A percentile compares a stretch with the other conserved stretches of the same genome.
These are phyloP conservation scores for Polytrichum commune DNA, from an alignment of 225 moss, liverwort and hornwort genomes.

Conservation along the genomic window DNA sequence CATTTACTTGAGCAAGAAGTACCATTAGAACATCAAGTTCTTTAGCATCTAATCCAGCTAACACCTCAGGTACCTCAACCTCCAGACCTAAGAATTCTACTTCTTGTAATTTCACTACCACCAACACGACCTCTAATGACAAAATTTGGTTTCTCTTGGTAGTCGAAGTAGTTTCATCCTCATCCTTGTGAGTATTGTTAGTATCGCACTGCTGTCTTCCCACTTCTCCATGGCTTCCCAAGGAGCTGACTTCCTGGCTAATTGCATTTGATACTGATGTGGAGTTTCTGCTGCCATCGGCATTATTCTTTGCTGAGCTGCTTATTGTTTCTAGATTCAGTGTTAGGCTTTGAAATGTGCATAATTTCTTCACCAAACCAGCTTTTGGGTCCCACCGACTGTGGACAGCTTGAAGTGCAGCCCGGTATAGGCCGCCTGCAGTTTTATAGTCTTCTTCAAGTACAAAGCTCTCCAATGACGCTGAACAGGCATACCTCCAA, in stretches of 20 bases:
- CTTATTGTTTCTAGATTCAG: conserved; percentile 41
- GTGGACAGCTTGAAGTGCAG: conserved; percentile 53
- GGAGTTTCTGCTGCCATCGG: conserved; percentile 13
- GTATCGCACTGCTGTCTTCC: conserved; percentile 18
- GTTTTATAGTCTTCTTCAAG: conserved; percentile 65
- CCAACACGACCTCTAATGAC: conserved; percentile 59
- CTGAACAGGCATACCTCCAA: conserved; percentile 47
- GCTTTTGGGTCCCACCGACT: conserved; percentile 44
- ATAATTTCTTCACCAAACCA: conserved; percentile 46
- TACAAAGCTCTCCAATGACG: conserved; percentile 65
- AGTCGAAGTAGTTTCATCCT: conserved; percentile 14
- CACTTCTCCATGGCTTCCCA: conserved; percentile 8
- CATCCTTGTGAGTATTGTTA: conserved; percentile 17
- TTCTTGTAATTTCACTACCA: conserved; percentile 55
- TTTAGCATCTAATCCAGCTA: conserved; percentile 66
- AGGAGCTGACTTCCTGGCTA: neutral
- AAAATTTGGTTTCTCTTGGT: conserved; percentile 40
- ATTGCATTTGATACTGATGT: neutral
- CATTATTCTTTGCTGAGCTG: conserved; percentile 20
- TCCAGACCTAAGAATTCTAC: conserved; percentile 58
- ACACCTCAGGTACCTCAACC: conserved; percentile 72
- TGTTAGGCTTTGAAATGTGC: conserved; percentile 56
- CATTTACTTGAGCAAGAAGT: conserved; percentile 69
- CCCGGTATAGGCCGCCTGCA: conserved; percentile 67
- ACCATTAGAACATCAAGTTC: conserved; percentile 66